A percentile compares a stretch with the other conserved stretches of the same genome.
These are phyloP conservation scores for Avena eriantha DNA, from an alignment of 176 grass and related monocot genomes.

Conservation along the genomic window DNA sequence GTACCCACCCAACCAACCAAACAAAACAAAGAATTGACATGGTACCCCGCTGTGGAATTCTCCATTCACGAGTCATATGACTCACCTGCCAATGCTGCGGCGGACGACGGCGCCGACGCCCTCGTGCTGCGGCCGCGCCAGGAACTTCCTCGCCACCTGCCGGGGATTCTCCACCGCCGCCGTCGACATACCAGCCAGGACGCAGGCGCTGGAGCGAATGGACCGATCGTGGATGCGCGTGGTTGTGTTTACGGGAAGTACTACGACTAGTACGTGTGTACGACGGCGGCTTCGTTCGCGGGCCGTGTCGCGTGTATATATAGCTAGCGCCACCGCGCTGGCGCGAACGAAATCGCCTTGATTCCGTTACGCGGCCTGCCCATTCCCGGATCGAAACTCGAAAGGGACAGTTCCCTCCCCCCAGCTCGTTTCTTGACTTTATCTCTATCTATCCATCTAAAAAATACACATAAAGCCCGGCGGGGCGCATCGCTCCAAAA, in stretches of 20 bases:
- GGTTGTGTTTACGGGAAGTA: not conserved
- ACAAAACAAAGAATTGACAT: too few relatives aligned
- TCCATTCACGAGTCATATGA: too few relatives aligned
- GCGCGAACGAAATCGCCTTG: conserved; percentile 17
- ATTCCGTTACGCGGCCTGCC: conserved; percentile 29
- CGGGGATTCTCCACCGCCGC: conserved; percentile 59
- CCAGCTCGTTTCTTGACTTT: conserved; percentile 20
- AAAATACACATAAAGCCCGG: not conserved
- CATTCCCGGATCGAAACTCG: not conserved
- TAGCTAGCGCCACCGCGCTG: not conserved
- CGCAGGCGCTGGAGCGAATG: too few relatives aligned
- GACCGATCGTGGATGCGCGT: not conserved
- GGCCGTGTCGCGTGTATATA: conserved; percentile 12
- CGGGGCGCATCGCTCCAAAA: conserved; percentile 1
- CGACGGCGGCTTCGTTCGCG: not conserved
- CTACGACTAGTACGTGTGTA: not conserved
- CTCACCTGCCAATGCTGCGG: conserved; percentile 91
- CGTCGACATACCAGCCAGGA: not conserved
- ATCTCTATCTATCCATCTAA: too few relatives aligned
- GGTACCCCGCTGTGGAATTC: too few relatives aligned
- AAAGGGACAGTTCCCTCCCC: conserved; percentile 31
- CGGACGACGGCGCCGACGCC: conserved; percentile 84
- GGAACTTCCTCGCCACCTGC: conserved; percentile 78
- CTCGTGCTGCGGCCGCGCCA: conserved; percentile 81
- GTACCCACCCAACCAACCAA: not conserved